Conservation (phyloP, 192 early-diverging fungal species). For the Podila epicladia region DNA sequence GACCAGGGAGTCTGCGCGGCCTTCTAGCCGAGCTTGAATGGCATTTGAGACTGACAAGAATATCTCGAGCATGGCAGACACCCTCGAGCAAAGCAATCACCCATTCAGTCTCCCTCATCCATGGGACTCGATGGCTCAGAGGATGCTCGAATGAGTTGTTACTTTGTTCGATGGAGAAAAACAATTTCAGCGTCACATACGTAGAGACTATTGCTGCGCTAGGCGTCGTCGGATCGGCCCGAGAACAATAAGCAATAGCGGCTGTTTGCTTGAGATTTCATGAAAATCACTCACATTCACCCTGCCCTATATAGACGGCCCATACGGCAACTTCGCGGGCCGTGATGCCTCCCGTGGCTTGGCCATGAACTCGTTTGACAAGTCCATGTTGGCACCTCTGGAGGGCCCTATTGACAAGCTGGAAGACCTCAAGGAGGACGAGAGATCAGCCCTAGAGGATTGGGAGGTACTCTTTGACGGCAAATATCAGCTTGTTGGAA, state of each 20-base stretch:
- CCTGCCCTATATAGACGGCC: constrained; percentile 65
- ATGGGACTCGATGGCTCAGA: too few relatives aligned
- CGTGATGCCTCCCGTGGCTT: constrained; percentile 95
- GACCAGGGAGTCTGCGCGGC: background rate
- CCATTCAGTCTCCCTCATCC: too few relatives aligned
- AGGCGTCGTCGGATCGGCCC: too few relatives aligned
- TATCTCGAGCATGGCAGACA: too few relatives aligned
- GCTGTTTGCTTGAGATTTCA: background rate
- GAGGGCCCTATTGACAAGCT: constrained; percentile 83
- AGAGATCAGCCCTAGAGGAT: constrained; percentile 76
- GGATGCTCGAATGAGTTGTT: too few relatives aligned
- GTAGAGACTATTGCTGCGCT: too few relatives aligned
- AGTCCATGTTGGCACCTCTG: constrained; percentile 71
- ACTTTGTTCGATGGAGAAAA: too few relatives aligned
- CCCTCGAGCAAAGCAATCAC: too few relatives aligned
- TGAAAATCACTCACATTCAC: background rate
- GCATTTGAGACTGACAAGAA: too few relatives aligned
- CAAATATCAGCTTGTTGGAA: constrained; percentile 83
- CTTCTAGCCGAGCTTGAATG: too few relatives aligned
- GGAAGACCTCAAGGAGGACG: constrained; percentile 78
- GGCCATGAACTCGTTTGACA: constrained; percentile 88
- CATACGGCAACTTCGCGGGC: constrained; percentile 97
- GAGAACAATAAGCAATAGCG: too few relatives aligned
- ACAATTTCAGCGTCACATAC: too few relatives aligned
- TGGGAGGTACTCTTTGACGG: constrained; percentile 84